Conservation (phyloP, 768 basidiomycete genomes). For the Piloderma croceum region DNA sequence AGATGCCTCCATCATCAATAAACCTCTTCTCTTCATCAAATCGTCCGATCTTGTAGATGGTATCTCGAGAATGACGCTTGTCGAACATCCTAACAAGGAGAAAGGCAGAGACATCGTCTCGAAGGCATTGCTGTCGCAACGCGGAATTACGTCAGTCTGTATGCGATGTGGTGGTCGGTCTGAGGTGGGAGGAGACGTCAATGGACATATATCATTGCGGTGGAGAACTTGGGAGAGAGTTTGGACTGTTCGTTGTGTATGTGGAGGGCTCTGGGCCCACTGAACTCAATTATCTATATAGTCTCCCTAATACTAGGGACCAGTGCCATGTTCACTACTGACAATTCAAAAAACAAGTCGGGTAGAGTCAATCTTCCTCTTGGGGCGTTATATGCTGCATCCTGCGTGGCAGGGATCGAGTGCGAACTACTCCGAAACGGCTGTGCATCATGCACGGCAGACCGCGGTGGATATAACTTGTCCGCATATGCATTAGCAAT, state of each 20-base stretch:
- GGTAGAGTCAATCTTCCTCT: too few species aligned
- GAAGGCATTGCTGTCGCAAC: constrained; percentile 46
- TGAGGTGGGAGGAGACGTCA: constrained; percentile 33
- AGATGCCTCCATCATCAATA: constrained; percentile 49
- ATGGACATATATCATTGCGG: constrained; percentile 30
- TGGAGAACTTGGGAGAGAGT: constrained; percentile 64
- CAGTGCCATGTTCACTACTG: too few species aligned
- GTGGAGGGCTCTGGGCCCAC: constrained; percentile 68
- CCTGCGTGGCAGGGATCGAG: too few species aligned
- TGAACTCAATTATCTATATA: too few species aligned
- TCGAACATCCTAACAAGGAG: constrained; percentile 30
- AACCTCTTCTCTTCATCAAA: constrained; percentile 67
- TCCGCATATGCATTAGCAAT: too few species aligned
- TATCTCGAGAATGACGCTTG: constrained; percentile 37
- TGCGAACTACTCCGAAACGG: too few species aligned
- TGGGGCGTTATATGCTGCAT: too few species aligned
- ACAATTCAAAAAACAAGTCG: too few species aligned
- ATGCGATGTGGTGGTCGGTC: constrained; percentile 61
- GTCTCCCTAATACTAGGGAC: too few species aligned
- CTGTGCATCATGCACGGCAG: too few species aligned
- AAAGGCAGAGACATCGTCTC: constrained; percentile 55
- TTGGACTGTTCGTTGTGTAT: constrained; percentile 60
- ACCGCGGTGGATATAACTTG: too few species aligned
- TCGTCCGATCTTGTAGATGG: constrained; percentile 67
- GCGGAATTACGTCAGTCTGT: constrained; percentile 39